Evolutionary conservation across 352 stramenopile species (phyloP).

Genomic region (Phytophthora sp.): DNA sequence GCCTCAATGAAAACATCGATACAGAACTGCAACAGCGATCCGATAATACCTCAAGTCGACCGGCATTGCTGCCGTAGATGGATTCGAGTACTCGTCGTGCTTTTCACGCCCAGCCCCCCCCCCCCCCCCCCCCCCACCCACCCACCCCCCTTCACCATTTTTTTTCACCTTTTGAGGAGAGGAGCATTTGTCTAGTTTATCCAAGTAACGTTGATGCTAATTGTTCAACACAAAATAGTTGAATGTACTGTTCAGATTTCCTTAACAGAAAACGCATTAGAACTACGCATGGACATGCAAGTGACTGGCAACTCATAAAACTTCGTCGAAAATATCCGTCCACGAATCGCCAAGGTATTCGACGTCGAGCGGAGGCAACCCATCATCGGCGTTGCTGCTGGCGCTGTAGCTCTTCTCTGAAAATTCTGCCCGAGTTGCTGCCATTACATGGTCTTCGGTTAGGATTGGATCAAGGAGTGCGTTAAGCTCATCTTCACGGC

Average conservation of each 20-base stretch:
- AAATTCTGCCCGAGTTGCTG: background rate
- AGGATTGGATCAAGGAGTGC: slow-evolving; percentile 32
- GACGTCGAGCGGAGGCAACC: slow-evolving; percentile 26
- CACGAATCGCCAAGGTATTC: slow-evolving; percentile 36
- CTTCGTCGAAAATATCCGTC: slow-evolving; percentile 37
- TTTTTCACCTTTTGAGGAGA: background rate
- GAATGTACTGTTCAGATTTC: slow-evolving; percentile 7
- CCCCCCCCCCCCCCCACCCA: too few species aligned
- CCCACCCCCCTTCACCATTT: too few species aligned
- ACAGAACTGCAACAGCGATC: slow-evolving; percentile 38
- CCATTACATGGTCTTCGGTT: background rate
- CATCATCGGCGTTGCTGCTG: slow-evolving; percentile 2
- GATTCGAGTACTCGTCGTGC: background rate
- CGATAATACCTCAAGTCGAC: slow-evolving; percentile 29
- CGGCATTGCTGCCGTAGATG: slow-evolving; percentile 21
- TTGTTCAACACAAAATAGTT: background rate
- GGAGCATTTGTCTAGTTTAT: too few species aligned
- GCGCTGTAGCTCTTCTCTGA: background rate
- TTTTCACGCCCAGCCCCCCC: too few species aligned
- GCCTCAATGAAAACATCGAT: slow-evolving; percentile 26
- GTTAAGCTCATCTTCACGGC: slow-evolving; percentile 36
- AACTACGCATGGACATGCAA: background rate
- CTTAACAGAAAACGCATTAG: background rate
- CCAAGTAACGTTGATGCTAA: background rate
- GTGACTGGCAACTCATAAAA: slow-evolving; percentile 13